Base-by-base conservation (phyloP, 768 basidiomycete species). In the Boletus sp. region DNA sequence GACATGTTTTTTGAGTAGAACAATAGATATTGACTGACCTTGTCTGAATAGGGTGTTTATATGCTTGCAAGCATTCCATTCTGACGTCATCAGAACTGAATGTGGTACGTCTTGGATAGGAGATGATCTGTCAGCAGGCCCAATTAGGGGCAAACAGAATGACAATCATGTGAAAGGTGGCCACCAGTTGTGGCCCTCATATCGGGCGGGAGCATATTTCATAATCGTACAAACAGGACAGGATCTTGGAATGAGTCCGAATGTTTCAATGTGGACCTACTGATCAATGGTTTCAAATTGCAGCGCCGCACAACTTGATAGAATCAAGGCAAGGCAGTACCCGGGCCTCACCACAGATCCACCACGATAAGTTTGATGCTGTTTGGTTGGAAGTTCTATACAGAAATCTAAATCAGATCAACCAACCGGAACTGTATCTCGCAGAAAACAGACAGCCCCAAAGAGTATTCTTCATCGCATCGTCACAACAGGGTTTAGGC, bases 1-100 rank as follows among this genome's bases (percentile, higher is more conserved):
- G 57, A 62, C 63, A 58, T 54, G 35, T 18, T 50, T 11, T 15
- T 47, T 11, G 36, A 50, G 37, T 14, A 11, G 5, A 15, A 37
- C 15, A 15, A 15, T 37, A 11, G 37, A 15, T 7, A 15, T 24
- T 32, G 40, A 32, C n/a, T 33, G n/a, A n/a, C n/a, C 24, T 10
- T 24, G 24, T 14, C 37, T 9, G 40, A 37, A 54, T 33, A 24
- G 17, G 55, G 48, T 17, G 46, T 33, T 56, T 56, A 58, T 58
- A 58, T 56, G 28, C 12, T 1, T 24, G 37, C 39, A 8, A 15
- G 33, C 11, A 37, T 15, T 24, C 10, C n/a, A 8, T 3, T n/a
- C 42, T 54, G 52, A 57, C 28, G 32, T 55, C 52, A 57, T n/a
- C 3, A 8, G 11, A 5, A 11, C 33, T 35, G 33, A 35, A 35